Evolutionary conservation across 306 rosid species (phyloP).

Genomic region (Astragalus membranaceus): DNA sequence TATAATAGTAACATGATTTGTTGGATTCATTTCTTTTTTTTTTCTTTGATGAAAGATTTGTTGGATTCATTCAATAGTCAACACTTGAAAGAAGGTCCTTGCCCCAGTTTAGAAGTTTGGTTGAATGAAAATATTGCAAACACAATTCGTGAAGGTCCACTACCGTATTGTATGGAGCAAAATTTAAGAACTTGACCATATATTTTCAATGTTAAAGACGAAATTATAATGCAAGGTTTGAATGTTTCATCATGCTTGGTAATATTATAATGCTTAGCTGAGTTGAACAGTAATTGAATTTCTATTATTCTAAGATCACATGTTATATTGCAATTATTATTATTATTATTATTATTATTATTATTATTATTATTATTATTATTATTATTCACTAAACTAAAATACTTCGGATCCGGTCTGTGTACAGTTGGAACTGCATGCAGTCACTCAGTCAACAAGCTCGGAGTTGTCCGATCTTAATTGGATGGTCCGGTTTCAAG

Average conservation of each 20-base stretch:
- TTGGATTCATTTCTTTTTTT: too few species aligned
- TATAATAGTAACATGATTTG: neutral
- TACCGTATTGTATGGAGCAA: too few species aligned
- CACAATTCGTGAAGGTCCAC: neutral
- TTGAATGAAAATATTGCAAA: neutral
- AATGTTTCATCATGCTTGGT: neutral
- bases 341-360: neutral
- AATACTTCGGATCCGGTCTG: too few species aligned
- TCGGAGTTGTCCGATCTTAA: too few species aligned
- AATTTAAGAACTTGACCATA: neutral
- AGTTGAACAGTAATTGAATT: neutral
- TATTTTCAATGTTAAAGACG: neutral
- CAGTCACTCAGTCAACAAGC: too few species aligned
- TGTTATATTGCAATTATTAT: neutral
- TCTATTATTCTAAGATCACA: conserved; percentile 6
- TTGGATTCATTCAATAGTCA: too few species aligned
- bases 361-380: neutral
- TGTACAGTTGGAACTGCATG: too few species aligned
- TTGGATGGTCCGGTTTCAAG: too few species aligned
- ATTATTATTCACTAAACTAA: neutral
- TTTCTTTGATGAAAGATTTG: neutral
- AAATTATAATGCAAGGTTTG: neutral
- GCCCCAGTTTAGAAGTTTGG: neutral
- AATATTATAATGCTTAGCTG: neutral
- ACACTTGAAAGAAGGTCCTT: too few species aligned